These are phyloP conservation scores for Colletotrichum gigasporum DNA, from an alignment of 2,329 filamentous ascomycete species.

Conservation along the genomic window DNA sequence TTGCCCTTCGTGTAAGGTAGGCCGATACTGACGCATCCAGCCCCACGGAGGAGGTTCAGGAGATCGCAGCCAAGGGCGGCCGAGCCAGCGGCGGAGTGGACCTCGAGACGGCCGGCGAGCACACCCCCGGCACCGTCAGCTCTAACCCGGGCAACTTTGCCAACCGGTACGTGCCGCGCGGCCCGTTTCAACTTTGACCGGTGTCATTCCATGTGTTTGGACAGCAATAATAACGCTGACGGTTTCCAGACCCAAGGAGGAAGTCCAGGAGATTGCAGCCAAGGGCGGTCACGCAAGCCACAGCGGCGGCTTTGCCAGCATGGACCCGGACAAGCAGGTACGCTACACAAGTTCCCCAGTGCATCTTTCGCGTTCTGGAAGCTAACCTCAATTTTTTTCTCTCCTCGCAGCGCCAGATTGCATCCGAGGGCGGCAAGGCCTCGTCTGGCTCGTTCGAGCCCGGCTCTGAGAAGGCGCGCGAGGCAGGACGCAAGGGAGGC, in stretches of 20 bases:
- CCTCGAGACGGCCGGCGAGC: neutral
- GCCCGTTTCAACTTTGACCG: too few relatives aligned
- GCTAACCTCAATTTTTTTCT: neutral
- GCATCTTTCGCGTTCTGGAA: neutral
- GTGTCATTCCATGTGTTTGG: too few relatives aligned
- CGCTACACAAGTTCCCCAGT: constrained; percentile 40
- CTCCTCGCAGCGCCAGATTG: constrained; percentile 66
- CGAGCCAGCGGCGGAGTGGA: constrained; percentile 41
- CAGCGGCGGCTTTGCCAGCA: constrained; percentile 48
- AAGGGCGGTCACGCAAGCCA: constrained; percentile 52
- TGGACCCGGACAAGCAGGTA: constrained; percentile 52
- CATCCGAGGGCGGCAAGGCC: constrained; percentile 62
- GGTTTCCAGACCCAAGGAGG: constrained; percentile 47
- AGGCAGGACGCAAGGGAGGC: constrained; percentile 65
- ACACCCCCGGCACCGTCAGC: neutral
- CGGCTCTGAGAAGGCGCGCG: constrained; percentile 59
- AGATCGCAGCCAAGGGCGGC: constrained; percentile 52
- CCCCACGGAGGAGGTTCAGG: constrained; percentile 47
- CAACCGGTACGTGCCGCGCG: constrained; percentile 26
- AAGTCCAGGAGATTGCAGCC: constrained; percentile 52
- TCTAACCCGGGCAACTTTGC: constrained; percentile 34
- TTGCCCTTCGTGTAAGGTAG: too few relatives aligned
- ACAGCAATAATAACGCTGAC: too few relatives aligned
- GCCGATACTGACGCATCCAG: neutral
- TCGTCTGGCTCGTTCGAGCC: constrained; percentile 64